Evolutionary conservation across 495 filamentous ascomycete species (phyloP).

Genomic region (Lepidopterella palustris): DNA sequence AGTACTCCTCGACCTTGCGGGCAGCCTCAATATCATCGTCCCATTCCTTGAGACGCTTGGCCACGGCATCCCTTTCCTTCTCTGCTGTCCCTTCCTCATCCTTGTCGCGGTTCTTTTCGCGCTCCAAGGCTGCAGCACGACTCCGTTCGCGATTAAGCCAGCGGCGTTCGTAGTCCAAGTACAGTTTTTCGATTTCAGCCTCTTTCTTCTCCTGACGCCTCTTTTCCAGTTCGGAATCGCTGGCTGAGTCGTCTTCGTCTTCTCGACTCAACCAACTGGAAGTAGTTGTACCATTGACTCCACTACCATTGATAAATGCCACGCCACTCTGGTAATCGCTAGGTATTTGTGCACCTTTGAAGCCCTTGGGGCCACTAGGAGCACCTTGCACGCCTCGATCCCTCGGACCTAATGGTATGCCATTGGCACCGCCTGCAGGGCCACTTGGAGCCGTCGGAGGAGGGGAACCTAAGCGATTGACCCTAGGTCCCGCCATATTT

Average conservation of each 20-base stretch:
- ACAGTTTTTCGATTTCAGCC: constrained; percentile 71
- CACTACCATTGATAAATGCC: constrained; percentile 77
- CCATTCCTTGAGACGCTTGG: constrained; percentile 71
- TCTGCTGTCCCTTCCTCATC: constrained; percentile 55
- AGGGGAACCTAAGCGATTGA: constrained; percentile 65
- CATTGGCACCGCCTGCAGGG: constrained; percentile 68
- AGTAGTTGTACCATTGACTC: constrained; percentile 51
- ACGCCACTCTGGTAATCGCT: constrained; percentile 78
- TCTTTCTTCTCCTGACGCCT: constrained; percentile 63
- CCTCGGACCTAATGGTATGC: constrained; percentile 77
- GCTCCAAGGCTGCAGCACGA: constrained; percentile 72
- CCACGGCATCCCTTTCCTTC: constrained; percentile 62
- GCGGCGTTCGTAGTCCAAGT: constrained; percentile 76
- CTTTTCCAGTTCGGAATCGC: constrained; percentile 75
- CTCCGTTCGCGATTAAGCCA: constrained; percentile 87
- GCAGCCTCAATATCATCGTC: constrained; percentile 77
- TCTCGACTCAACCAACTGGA: constrained; percentile 54
- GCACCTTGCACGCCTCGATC: constrained; percentile 65
- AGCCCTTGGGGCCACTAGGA: constrained; percentile 70
- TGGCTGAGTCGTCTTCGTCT: constrained; percentile 83
- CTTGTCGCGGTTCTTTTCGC: constrained; percentile 71
- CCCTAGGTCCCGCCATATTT: constrained; percentile 53
- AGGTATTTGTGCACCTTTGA: constrained; percentile 62
- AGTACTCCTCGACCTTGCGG: constrained; percentile 73
- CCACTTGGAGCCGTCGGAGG: constrained; percentile 60